phyloP scores from a whole-genome alignment of 2,329 filamentous ascomycete genomes.

The Colletotrichum spaethianum region DNA sequence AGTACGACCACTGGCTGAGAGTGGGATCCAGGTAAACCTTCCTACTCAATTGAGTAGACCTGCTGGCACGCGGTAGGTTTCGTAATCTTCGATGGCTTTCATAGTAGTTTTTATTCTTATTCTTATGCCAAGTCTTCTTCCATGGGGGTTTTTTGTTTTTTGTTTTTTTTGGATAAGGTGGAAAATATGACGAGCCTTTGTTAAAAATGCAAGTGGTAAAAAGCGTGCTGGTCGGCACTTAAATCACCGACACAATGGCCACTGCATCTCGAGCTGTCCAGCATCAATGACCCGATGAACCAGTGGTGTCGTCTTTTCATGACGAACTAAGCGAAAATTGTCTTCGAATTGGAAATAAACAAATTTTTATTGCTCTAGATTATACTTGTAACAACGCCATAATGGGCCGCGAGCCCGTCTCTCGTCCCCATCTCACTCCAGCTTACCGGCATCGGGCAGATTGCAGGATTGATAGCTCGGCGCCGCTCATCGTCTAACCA shows the following conservation, averaged over 20 bases:
- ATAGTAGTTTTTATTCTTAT: not conserved
- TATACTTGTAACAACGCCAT: not conserved
- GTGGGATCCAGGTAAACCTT: too few relatives aligned
- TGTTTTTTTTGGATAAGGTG: too few relatives aligned
- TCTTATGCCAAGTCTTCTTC: not conserved
- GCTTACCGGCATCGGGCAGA: too few relatives aligned
- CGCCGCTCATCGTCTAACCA: slow-evolving; percentile 57
- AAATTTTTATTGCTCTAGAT: not conserved
- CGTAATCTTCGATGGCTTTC: not conserved
- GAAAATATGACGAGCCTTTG: not conserved
- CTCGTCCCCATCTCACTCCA: not conserved
- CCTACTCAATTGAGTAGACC: too few relatives aligned
- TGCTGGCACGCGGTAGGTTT: not conserved
- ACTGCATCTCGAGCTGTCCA: not conserved
- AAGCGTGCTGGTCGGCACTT: not conserved
- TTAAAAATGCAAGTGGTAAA: not conserved
- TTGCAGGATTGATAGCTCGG: not conserved
- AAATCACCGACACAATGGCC: not conserved
- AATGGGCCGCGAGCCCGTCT: not conserved
- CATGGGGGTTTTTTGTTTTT: too few relatives aligned
- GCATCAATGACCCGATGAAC: not conserved
- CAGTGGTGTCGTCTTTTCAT: not conserved
- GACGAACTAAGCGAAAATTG: too few relatives aligned
- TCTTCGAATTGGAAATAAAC: not conserved
- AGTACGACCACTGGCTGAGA: too few relatives aligned